Evolutionary conservation across 1,284 basidiomycete genomes (phyloP).

Genomic region (Naganishia sp.): DNA sequence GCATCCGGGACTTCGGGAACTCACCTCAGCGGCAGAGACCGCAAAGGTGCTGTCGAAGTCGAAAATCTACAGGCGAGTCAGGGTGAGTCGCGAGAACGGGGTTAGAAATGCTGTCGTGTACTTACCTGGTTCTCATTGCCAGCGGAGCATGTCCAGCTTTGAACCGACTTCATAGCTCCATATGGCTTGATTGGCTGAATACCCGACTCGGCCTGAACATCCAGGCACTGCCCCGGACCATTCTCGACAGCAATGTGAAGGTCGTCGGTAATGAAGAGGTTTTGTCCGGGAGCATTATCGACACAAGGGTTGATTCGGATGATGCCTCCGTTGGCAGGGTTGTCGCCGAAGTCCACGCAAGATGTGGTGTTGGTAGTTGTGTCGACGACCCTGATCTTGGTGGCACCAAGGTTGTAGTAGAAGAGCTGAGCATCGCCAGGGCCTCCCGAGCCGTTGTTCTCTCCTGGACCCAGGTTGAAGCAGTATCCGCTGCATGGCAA

Average conservation of each 20-base stretch:
- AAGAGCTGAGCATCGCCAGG: not conserved
- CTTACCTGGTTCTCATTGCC: conserved; percentile 25
- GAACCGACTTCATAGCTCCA: conserved; percentile 5
- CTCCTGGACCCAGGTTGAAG: not conserved
- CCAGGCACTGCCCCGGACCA: conserved; percentile 16
- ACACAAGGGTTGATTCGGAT: conserved; percentile 33
- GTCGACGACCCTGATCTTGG: conserved; percentile 13
- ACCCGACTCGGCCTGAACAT: conserved; percentile 15
- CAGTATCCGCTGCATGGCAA: not conserved
- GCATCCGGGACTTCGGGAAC: too few relatives aligned
- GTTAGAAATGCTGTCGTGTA: not conserved
- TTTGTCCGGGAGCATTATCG: conserved; percentile 21
- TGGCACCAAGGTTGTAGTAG: not conserved
- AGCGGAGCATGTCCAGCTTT: conserved; percentile 11
- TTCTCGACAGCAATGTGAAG: conserved; percentile 25
- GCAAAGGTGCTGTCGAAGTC: not conserved
- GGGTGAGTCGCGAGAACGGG: too few relatives aligned
- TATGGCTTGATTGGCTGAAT: not conserved
- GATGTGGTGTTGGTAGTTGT: not conserved
- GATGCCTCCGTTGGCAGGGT: conserved; percentile 26
- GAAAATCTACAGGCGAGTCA: not conserved
- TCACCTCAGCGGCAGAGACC: too few relatives aligned
- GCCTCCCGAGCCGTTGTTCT: not conserved
- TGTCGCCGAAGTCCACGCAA: conserved; percentile 17
- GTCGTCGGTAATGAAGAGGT: conserved; percentile 3